Evolutionary conservation across 805 yeast genomes (phyloP).

Genomic region (Cyberlindnera lachancei): DNA sequence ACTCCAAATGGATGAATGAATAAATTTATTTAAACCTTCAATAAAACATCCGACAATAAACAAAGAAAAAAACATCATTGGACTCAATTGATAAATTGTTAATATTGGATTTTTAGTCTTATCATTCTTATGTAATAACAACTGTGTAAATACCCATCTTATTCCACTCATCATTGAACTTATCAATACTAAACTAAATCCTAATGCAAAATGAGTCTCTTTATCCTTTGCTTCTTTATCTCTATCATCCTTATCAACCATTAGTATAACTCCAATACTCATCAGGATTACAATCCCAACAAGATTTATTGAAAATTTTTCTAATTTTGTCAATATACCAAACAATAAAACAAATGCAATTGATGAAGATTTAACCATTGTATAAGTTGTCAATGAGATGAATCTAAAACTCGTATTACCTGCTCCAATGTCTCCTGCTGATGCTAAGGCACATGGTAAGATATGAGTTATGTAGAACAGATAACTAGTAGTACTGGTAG

Average conservation of each 20-base stretch:
- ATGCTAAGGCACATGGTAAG: slow-evolving; percentile 79
- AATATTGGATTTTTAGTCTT: slow-evolving; percentile 61
- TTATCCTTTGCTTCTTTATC: slow-evolving; percentile 15
- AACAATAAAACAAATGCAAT: slow-evolving; percentile 84
- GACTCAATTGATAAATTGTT: slow-evolving; percentile 79
- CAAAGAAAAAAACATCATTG: slow-evolving; percentile 66
- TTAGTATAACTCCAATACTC: slow-evolving; percentile 79
- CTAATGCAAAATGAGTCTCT: slow-evolving; percentile 32
- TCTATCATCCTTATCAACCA: slow-evolving; percentile 57
- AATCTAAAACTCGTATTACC: slow-evolving; percentile 78
- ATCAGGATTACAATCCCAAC: slow-evolving; percentile 65
- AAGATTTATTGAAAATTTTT: slow-evolving; percentile 61
- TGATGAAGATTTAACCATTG: slow-evolving; percentile 87
- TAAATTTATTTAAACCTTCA: slow-evolving; percentile 60
- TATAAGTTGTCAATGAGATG: slow-evolving; percentile 77
- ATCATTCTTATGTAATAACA: slow-evolving; percentile 53
- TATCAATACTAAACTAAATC: slow-evolving; percentile 64
- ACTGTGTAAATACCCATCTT: slow-evolving; percentile 92
- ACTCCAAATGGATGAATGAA: slow-evolving; percentile 53
- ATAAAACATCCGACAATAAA: slow-evolving; percentile 53
- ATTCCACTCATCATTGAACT: slow-evolving; percentile 83
- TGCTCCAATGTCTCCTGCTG: slow-evolving; percentile 90
- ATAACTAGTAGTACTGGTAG: slow-evolving; percentile 4
- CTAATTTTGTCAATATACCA: slow-evolving; percentile 76
- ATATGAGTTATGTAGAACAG: slow-evolving; percentile 46